Evolutionary conservation across 2,329 filamentous ascomycete species (phyloP), one percentile per base, ranked within the genome.

Genomic region (Monosporascus sp.): DNA sequence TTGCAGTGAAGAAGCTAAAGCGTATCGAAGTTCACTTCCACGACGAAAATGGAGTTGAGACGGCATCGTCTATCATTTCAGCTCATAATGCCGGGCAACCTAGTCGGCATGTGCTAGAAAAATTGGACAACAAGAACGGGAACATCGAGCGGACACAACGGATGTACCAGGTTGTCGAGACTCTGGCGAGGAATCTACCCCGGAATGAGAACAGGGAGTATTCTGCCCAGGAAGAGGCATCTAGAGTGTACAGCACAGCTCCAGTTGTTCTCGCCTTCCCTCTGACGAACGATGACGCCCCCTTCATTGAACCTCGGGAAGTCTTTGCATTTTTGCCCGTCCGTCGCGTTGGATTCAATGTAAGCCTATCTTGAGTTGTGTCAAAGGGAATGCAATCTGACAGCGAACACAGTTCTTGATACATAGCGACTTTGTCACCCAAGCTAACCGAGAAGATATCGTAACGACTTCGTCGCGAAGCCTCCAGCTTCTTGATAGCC

Each of bases 381-480:
- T 24, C 22, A 31, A 31, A n/a, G 37, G 19, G 27, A 46, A 26
- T 49, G 47, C 48, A n/a, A 52, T 17, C 20, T 11, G 17, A 27
- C 14, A 24, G 19, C 8, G 44, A 9, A 27, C 26, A 43, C 51
- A 74, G 65, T 79, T 80, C 44, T 59, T 79, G 1, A 74, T 81
- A 11, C 77, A 80, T 8, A 68, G 74, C 7, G 77, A 80, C 55
- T 80, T 80, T 51, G 74, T 75, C 40, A 78, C 73, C 0, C 60
- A 71, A n/a, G 76, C 74, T 3, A 76, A 65, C 55, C 66, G 78
- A 0, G 65, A 79, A 55, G 72, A 74, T 47, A 66, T 79, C 16
- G 60, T 65, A n/a, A 49, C 56, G 0, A 64, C 62, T 2, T 77
- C 75, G 0, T 47, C 37, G 1, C 58, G 76, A n/a, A 81, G 80